These are phyloP conservation scores for Scorias spongiosa DNA, from an alignment of 2,329 filamentous ascomycete genomes.

Conservation along the genomic window DNA sequence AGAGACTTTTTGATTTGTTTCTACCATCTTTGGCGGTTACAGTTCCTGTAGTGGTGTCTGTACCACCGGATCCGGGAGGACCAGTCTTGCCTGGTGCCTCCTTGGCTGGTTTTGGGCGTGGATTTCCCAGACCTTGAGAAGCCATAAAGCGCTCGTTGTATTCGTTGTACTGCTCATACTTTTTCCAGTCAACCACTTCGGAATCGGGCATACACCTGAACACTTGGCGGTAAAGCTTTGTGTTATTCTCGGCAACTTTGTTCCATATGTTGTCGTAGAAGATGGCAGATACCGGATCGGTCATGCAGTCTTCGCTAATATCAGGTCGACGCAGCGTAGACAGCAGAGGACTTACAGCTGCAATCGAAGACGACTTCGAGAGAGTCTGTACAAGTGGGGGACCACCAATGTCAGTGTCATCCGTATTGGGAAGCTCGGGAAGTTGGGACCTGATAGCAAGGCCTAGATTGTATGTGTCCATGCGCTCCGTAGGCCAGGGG, in stretches of 20 bases:
- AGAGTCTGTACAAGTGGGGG: conserved; percentile 46
- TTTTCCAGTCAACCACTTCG: conserved; percentile 81
- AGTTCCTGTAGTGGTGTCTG: conserved; percentile 5
- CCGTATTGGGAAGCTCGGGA: conserved; percentile 51
- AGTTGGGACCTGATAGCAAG: conserved; percentile 55
- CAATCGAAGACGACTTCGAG: conserved; percentile 30
- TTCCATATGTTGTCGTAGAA: conserved; percentile 88
- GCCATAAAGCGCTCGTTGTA: conserved; percentile 68
- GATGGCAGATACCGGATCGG: conserved; percentile 63
- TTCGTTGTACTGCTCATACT: conserved; percentile 70
- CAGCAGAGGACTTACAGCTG: conserved; percentile 32
- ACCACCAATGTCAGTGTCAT: conserved; percentile 73
- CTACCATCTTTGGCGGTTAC: conserved; percentile 3
- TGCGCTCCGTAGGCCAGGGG: conserved; percentile 27
- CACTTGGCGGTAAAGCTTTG: conserved; percentile 79
- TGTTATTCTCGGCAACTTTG: conserved; percentile 81
- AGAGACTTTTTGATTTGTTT: conserved; percentile 7
- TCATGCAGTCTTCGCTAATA: conserved; percentile 86
- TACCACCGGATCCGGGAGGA: conserved; percentile 28
- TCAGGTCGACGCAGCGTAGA: conserved; percentile 57
- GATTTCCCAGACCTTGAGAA: conserved; percentile 40
- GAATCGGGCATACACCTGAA: conserved; percentile 97
- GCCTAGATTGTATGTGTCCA: conserved; percentile 51
- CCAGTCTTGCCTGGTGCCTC: conserved; percentile 34
- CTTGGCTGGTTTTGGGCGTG: conserved; percentile 32